Evolutionary conservation across 2,329 filamentous ascomycete species (phyloP), one percentile per base, ranked within the genome.

Genomic region (Sporothrix luriei): DNA sequence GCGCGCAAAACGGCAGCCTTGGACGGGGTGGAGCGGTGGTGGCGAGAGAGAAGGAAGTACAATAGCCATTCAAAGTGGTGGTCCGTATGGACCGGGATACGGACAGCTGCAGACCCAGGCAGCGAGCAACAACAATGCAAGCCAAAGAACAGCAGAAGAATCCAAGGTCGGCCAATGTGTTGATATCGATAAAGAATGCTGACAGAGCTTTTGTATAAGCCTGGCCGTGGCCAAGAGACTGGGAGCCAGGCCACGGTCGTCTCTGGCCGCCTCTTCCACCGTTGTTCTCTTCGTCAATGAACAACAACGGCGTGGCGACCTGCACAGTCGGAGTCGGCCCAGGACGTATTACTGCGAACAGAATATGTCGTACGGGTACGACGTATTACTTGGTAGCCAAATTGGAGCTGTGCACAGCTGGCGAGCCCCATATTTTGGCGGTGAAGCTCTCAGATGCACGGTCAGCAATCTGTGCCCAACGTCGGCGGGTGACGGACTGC

Each of bases 291-390:
- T 48, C 43, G 19, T 43, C 11, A 33, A n/a, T n/a, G 48, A 66
- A 54, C 62, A 49, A 24, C 62, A 21, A 24, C 46, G 29, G 48
- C 46, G 29, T 66, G 64, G 49, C 64, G 24, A 24, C 64, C n/a
- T 66, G 64, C 64, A 66, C 62, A 66, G 62, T 52, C 16, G 62
- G 62, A n/a, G 62, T 66, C 59, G 66, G 52, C 59, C 59, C 66
- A 19, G 54, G 16, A 10, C 24, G 43, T 26, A 65, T 40, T 33
- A 33, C 33, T 9, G 33, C 33, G 33, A 7, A 33, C 33, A 7
- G 33, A 33, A 33, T 33, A 4, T 33, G 33, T 33, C 9, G 33
- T 33, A 9, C 33, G 21, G 4, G 33, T 33, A 9, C 33, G 21
- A 9, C 61, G 21, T 65, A 43, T 43, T 14, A 43, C 61, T 14